phyloP scores from a whole-genome alignment of 352 stramenopile species.

The Poterioochromonas sp. region DNA sequence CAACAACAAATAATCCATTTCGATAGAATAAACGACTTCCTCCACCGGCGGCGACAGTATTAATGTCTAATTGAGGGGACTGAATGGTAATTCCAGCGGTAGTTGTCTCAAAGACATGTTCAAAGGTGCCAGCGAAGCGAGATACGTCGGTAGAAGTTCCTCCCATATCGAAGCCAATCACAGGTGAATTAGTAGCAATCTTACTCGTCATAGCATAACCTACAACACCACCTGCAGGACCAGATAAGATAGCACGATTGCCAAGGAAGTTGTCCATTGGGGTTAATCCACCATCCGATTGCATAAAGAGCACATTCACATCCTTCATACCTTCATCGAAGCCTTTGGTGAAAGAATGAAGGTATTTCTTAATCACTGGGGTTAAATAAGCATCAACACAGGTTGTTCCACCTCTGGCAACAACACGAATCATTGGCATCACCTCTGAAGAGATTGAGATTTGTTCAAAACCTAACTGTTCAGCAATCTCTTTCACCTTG shows the following conservation, averaged over 20 bases:
- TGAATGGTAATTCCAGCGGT: constrained; percentile 95
- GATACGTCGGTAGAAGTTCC: constrained; percentile 95
- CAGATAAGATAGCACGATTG: constrained; percentile 81
- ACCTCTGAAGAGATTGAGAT: constrained; percentile 69
- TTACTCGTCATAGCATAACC: constrained; percentile 88
- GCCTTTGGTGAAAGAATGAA: constrained; percentile 87
- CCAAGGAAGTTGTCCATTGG: constrained; percentile 83
- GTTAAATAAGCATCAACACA: constrained; percentile 95
- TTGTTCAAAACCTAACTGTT: constrained; percentile 84
- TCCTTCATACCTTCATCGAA: constrained; percentile 79
- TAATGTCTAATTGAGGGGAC: constrained; percentile 94
- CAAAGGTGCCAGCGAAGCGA: constrained; percentile 87
- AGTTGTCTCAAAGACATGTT: constrained; percentile 95
- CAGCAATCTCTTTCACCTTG: constrained; percentile 69
- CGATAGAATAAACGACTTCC: constrained; percentile 90
- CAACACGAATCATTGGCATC: constrained; percentile 88
- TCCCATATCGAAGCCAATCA: constrained; percentile 99
- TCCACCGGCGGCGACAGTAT: constrained; percentile 91
- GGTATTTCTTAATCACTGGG: constrained; percentile 92
- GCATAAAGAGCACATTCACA: constrained; percentile 91
- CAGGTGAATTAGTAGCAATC: constrained; percentile 39
- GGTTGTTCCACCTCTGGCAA: constrained; percentile 83
- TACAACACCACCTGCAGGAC: constrained; percentile 84
- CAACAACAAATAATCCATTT: constrained; percentile 92
- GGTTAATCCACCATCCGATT: constrained; percentile 92